Percentiles rank a stretch among this genome's conserved stretches.
Conservation (phyloP, 148 eudicot species). For the Gaultheria prostrata region DNA sequence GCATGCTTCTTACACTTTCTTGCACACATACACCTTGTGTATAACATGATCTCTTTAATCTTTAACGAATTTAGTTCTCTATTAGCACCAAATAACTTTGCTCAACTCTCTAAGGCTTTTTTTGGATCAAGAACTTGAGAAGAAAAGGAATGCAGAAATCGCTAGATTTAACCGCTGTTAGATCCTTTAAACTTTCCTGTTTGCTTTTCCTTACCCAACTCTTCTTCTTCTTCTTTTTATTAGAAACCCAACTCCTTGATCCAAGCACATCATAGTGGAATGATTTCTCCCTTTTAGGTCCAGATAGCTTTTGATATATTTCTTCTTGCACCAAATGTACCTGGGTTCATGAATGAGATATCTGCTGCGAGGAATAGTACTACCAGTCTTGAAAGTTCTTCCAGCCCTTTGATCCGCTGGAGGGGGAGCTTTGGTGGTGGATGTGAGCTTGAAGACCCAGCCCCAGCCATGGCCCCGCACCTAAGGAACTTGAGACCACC, state of each 20-base stretch:
- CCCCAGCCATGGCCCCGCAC: conserved; percentile 43
- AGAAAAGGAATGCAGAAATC: neutral
- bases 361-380: neutral
- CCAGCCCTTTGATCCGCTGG: neutral
- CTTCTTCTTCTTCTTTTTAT: too few species aligned
- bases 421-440: conserved; percentile 10
- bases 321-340: neutral
- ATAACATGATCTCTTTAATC: neutral
- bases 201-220: conserved; percentile 1
- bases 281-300: too few species aligned
- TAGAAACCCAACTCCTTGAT: neutral
- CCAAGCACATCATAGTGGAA: neutral
- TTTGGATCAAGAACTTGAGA: neutral
- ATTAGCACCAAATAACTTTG: neutral
- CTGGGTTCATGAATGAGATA: neutral
- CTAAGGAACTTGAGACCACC: conserved; percentile 6
- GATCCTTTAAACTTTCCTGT: neutral
- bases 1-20: neutral
- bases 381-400: neutral
- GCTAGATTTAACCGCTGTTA: neutral
- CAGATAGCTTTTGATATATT: neutral
- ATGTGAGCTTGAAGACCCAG: conserved; percentile 19
- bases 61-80: neutral
- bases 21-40: neutral
- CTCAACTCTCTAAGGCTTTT: neutral